These are phyloP conservation scores for Diaporthe ilicicola DNA, from an alignment of 2,329 filamentous ascomycete genomes.

Conservation along the genomic window DNA sequence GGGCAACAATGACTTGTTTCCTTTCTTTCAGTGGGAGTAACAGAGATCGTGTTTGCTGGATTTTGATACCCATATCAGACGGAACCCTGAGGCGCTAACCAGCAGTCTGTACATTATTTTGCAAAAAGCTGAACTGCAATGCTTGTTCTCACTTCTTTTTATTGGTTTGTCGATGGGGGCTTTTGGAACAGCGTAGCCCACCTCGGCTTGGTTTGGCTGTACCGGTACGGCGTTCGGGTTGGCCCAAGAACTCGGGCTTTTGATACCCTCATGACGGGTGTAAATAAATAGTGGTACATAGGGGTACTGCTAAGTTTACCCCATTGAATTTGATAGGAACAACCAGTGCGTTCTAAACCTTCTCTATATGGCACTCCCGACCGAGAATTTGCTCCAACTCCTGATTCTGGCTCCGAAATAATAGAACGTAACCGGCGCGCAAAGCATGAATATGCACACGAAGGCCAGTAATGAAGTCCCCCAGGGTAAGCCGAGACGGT, in stretches of 20 bases:
- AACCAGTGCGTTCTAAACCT: neutral
- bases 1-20: too few relatives aligned
- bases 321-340: neutral
- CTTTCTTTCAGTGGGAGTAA: too few relatives aligned
- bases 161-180: too few relatives aligned
- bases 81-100: neutral
- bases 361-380: neutral
- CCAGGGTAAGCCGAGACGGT: conserved; percentile 35
- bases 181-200: too few relatives aligned
- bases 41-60: neutral
- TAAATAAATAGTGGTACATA: neutral
- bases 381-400: conserved; percentile 24
- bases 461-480: conserved; percentile 37
- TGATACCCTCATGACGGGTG: neutral
- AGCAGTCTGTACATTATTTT: neutral
- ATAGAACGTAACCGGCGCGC: conserved; percentile 3
- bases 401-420: conserved; percentile 19
- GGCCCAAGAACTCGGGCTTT: neutral
- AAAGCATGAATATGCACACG: conserved; percentile 28
- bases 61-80: conserved; percentile 18
- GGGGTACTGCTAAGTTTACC: too few relatives aligned
- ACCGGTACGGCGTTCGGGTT: neutral
- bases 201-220: neutral
- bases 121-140: neutral
- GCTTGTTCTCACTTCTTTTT: neutral